These are phyloP conservation scores for Helicocarpus griseus DNA, from an alignment of 2,329 filamentous ascomycete species.

Conservation along the genomic window DNA sequence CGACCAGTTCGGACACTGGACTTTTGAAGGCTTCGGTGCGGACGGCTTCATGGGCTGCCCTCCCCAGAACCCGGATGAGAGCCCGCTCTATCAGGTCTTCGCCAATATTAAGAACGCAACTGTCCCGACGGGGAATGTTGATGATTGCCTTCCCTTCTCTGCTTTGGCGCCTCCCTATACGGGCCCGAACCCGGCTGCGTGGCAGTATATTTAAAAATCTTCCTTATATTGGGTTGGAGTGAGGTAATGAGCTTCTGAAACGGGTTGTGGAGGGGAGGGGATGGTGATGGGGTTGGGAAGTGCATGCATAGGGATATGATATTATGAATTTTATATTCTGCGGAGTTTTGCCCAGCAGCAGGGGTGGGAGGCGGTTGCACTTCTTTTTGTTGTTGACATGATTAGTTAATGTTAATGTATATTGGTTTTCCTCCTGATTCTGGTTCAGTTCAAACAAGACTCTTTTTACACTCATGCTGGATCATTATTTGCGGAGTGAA, in stretches of 20 bases:
- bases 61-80: slow-evolving; percentile 14
- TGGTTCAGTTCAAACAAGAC: too few species aligned
- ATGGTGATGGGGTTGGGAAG: background rate
- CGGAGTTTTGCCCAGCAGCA: too few species aligned
- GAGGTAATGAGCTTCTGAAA: background rate
- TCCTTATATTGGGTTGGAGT: background rate
- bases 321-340: too few species aligned
- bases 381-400: too few species aligned
- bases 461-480: too few species aligned
- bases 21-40: slow-evolving; percentile 26
- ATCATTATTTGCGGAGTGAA: too few species aligned
- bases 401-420: too few species aligned
- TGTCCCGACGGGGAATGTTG: slow-evolving; percentile 29
- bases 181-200: slow-evolving; percentile 21
- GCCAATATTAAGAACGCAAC: slow-evolving; percentile 30
- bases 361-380: too few species aligned
- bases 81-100: slow-evolving; percentile 32
- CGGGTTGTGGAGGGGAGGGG: background rate
- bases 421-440: too few species aligned
- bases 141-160: slow-evolving; percentile 31
- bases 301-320: too few species aligned
- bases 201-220: slow-evolving; percentile 35
- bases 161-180: slow-evolving; percentile 25
- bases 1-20: slow-evolving; percentile 20
- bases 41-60: slow-evolving; percentile 38